A percentile compares a stretch with the other conserved stretches of the same genome.
These are phyloP conservation scores for Meyerozyma guilliermondii DNA, from an alignment of 1,139 yeast genomes.

Conservation along the genomic window DNA sequence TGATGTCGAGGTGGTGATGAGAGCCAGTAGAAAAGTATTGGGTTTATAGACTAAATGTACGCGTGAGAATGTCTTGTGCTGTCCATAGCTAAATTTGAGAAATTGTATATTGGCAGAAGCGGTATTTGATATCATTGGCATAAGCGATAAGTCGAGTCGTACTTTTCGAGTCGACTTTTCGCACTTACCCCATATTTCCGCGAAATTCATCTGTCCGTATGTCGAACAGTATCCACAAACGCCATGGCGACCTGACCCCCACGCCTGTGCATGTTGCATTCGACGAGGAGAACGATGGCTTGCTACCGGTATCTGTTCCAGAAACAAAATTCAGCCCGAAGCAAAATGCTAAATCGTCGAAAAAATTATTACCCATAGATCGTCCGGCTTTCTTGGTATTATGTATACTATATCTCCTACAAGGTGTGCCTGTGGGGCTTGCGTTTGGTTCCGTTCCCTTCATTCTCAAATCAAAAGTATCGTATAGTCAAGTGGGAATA, in stretches of 20 bases:
- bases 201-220: neutral
- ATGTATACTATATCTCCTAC: slow-evolving; percentile 70
- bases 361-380: slow-evolving; percentile 26
- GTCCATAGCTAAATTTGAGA: too few species aligned
- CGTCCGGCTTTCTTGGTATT: slow-evolving; percentile 69
- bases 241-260: slow-evolving; percentile 13
- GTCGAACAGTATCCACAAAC: slow-evolving; percentile 11
- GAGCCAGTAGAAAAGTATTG: slow-evolving; percentile 88
- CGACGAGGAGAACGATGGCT: slow-evolving; percentile 30
- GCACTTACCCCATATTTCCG: neutral
- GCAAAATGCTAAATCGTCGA: neutral
- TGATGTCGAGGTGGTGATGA: slow-evolving; percentile 82
- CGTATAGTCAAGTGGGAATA: slow-evolving; percentile 88
- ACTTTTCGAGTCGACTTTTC: too few species aligned
- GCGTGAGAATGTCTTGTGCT: too few species aligned
- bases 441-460: slow-evolving; percentile 97
- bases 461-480: slow-evolving; percentile 69
- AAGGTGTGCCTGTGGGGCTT: slow-evolving; percentile 93
- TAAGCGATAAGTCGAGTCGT: too few species aligned
- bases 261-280: slow-evolving; percentile 20
- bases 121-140: too few species aligned
- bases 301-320: slow-evolving; percentile 24
- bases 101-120: too few species aligned
- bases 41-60: slow-evolving; percentile 42
- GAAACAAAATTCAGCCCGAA: neutral